phyloP scores from a whole-genome alignment of 163 green algal species.

The Volvox carteri region DNA sequence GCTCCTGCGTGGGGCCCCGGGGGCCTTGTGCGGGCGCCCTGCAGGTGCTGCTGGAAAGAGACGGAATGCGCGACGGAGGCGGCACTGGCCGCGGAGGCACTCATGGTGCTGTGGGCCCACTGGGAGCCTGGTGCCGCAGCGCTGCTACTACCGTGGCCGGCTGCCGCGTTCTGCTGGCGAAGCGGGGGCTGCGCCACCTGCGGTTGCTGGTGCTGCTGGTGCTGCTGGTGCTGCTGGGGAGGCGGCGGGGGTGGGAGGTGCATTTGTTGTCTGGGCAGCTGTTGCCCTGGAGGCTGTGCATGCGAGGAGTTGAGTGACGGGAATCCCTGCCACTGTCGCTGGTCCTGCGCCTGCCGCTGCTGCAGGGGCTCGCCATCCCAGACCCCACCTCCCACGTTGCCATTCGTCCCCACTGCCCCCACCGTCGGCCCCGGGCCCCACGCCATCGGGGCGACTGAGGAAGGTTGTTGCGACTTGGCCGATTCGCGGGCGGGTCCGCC shows the following conservation, averaged over 20 bases:
- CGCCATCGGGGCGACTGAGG: neutral
- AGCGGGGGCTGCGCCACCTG: too few relatives aligned
- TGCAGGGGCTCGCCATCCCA: neutral
- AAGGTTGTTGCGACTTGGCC: neutral
- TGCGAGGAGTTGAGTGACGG: too few relatives aligned
- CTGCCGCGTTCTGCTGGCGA: too few relatives aligned
- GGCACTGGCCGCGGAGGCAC: neutral
- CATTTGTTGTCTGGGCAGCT: too few relatives aligned
- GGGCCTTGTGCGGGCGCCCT: neutral
- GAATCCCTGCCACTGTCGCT: neutral
- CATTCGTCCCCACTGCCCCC: too few relatives aligned
- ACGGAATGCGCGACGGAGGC: constrained; percentile 30
- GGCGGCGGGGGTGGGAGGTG: too few relatives aligned
- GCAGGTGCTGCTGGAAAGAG: constrained; percentile 1
- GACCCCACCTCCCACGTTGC: neutral
- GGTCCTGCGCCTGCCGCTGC: neutral
- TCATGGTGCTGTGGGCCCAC: neutral
- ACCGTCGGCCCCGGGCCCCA: neutral
- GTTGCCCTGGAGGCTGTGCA: neutral
- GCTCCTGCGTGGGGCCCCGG: neutral
- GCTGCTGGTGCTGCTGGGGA: neutral
- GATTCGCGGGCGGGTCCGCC: neutral
- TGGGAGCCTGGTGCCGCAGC: too few relatives aligned
- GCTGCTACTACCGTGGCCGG: too few relatives aligned
- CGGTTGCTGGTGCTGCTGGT: neutral